These are phyloP conservation scores for Russula sp. DNA, from an alignment of 768 basidiomycete species.

Conservation along the genomic window DNA sequence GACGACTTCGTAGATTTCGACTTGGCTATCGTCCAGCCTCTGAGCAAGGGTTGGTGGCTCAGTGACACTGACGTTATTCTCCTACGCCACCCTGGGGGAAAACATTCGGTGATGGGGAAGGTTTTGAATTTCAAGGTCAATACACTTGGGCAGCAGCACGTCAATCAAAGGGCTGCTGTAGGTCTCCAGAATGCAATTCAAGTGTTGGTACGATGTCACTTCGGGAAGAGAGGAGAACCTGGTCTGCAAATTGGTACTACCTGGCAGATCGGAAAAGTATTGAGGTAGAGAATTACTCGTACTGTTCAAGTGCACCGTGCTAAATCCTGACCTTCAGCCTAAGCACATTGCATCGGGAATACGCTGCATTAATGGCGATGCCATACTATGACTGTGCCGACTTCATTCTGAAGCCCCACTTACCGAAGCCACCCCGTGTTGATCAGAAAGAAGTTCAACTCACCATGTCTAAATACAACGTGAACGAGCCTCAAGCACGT, in stretches of 20 bases:
- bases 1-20: constrained; percentile 85
- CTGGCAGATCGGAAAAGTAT: constrained; percentile 74
- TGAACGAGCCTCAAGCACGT: constrained; percentile 92
- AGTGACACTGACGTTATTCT: constrained; percentile 84
- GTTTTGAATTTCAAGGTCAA: constrained; percentile 40
- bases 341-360: constrained; percentile 89
- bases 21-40: constrained; percentile 45
- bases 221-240: constrained; percentile 35
- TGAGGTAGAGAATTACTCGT: constrained; percentile 50
- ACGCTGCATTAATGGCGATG: constrained; percentile 74
- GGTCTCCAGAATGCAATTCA: constrained; percentile 17
- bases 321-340: constrained; percentile 43
- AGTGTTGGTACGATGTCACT: constrained; percentile 24
- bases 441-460: constrained; percentile 47
- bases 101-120: constrained; percentile 64
- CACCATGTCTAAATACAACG: constrained; percentile 59
- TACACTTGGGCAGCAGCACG: constrained; percentile 42
- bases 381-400: constrained; percentile 74
- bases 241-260: constrained; percentile 56
- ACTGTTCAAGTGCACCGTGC: not conserved
- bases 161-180: constrained; percentile 49
- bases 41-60: constrained; percentile 67
- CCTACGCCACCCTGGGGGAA: constrained; percentile 49
- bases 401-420: constrained; percentile 62
- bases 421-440: constrained; percentile 40